phyloP scores from a whole-genome alignment of 768 basidiomycete species.

The Tylopilus cervinicoccineus region DNA sequence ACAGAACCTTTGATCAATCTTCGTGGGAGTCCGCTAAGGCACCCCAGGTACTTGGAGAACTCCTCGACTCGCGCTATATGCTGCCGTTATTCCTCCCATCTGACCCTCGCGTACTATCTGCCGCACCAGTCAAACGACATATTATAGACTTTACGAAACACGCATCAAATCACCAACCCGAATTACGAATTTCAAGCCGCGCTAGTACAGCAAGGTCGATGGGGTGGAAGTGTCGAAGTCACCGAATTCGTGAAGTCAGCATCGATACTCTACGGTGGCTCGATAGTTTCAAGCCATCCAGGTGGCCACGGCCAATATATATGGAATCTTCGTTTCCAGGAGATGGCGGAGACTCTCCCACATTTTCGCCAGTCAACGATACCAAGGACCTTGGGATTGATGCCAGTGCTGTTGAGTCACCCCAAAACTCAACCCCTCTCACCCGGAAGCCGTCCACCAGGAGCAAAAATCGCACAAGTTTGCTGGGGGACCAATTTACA shows the following conservation, averaged over 20 bases:
- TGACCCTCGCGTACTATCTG: conserved; percentile 73
- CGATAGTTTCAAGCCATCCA: conserved; percentile 54
- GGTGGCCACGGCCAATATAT: conserved; percentile 47
- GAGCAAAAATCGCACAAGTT: conserved; percentile 50
- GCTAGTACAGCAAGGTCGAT: conserved; percentile 41
- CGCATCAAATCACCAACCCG: conserved; percentile 18
- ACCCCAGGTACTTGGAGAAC: conserved; percentile 82
- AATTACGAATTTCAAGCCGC: conserved; percentile 38
- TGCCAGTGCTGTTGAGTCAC: conserved; percentile 32
- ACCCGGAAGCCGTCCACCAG: conserved; percentile 63
- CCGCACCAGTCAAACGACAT: conserved; percentile 47
- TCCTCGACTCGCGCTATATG: conserved; percentile 92
- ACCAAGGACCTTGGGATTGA: conserved; percentile 32
- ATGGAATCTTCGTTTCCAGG: conserved; percentile 35
- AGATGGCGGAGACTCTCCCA: conserved; percentile 21
- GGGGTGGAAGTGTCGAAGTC: conserved; percentile 57
- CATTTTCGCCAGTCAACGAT: conserved; percentile 32
- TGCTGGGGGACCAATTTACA: conserved; percentile 31
- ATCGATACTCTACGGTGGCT: conserved; percentile 63
- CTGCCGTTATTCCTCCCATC: conserved; percentile 82
- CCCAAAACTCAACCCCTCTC: conserved; percentile 45
- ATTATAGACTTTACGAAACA: conserved; percentile 18
- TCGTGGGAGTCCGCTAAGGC: conserved; percentile 76
- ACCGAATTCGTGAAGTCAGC: conserved; percentile 58
- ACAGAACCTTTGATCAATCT: conserved; percentile 57